Percentiles rank a stretch among this genome's conserved stretches.
Conservation (phyloP, 306 rosid genomes). For the Quercus bicolor region DNA sequence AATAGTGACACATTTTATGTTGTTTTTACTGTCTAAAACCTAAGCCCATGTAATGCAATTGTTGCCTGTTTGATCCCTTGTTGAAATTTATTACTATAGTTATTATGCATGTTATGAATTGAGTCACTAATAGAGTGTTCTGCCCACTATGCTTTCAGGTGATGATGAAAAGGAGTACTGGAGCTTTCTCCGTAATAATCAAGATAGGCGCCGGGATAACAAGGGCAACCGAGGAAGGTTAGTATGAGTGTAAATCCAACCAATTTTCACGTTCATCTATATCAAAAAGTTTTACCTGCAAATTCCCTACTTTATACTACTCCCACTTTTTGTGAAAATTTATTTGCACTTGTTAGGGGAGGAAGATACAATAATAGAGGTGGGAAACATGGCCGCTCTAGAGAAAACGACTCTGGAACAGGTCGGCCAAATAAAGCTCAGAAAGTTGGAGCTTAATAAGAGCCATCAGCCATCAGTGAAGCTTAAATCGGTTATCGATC, state of each 20-base stretch:
- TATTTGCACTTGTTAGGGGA: slow-evolving; percentile 48
- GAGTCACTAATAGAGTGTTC: not conserved
- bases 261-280: not conserved
- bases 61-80: not conserved
- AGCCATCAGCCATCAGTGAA: not conserved
- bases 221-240: slow-evolving; percentile 74
- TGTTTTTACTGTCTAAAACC: not conserved
- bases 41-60: not conserved
- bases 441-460: slow-evolving; percentile 40
- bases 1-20: not conserved
- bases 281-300: not conserved
- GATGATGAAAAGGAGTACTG: slow-evolving; percentile 88
- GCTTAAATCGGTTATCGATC: not conserved
- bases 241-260: not conserved
- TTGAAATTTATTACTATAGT: not conserved
- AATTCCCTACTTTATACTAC: not conserved
- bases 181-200: slow-evolving; percentile 62
- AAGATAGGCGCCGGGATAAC: slow-evolving; percentile 45
- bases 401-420: slow-evolving; percentile 37
- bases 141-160: slow-evolving; percentile 42
- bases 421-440: slow-evolving; percentile 62
- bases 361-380: slow-evolving; percentile 63
- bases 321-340: not conserved
- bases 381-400: slow-evolving; percentile 58
- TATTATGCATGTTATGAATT: not conserved